Conservation (phyloP, 805 yeast genomes). For the Ogataea kodamae region DNA sequence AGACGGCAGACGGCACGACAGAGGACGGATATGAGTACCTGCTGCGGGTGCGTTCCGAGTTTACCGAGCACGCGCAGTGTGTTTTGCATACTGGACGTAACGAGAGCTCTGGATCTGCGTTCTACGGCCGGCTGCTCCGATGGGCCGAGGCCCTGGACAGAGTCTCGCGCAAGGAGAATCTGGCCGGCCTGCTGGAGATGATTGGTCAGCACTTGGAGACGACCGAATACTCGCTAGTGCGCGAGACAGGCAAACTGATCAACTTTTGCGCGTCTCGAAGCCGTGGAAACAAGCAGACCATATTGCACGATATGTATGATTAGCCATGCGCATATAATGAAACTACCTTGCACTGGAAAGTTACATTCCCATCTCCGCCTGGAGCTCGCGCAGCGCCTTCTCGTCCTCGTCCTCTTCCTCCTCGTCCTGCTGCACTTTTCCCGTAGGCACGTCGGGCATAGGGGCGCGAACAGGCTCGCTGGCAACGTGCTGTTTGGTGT, state of each 20-base stretch:
- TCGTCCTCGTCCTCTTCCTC: slow-evolving; percentile 72
- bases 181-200: slow-evolving; percentile 53
- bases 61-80: slow-evolving; percentile 34
- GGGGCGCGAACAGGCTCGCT: slow-evolving; percentile 25
- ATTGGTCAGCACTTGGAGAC: slow-evolving; percentile 39
- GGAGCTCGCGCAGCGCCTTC: slow-evolving; percentile 72
- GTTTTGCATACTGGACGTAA: slow-evolving; percentile 34
- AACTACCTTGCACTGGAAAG: no score
- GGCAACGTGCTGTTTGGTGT: slow-evolving; percentile 35
- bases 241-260: slow-evolving; percentile 52
- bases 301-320: slow-evolving; percentile 51
- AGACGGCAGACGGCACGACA: slow-evolving; percentile 30
- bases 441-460: slow-evolving; percentile 46
- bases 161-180: slow-evolving; percentile 43
- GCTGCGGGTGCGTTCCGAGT: slow-evolving; percentile 43
- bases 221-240: slow-evolving; percentile 54
- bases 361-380: slow-evolving; percentile 76
- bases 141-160: slow-evolving; percentile 39
- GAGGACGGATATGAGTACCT: slow-evolving; percentile 53
- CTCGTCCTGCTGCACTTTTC: slow-evolving; percentile 46
- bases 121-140: slow-evolving; percentile 40
- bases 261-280: slow-evolving; percentile 53
- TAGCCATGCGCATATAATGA: no score
- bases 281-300: slow-evolving; percentile 43
- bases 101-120: slow-evolving; percentile 32